Evolutionary conservation across 192 early-diverging fungal species (phyloP).

Genomic region (Cetraspora pellucida): DNA sequence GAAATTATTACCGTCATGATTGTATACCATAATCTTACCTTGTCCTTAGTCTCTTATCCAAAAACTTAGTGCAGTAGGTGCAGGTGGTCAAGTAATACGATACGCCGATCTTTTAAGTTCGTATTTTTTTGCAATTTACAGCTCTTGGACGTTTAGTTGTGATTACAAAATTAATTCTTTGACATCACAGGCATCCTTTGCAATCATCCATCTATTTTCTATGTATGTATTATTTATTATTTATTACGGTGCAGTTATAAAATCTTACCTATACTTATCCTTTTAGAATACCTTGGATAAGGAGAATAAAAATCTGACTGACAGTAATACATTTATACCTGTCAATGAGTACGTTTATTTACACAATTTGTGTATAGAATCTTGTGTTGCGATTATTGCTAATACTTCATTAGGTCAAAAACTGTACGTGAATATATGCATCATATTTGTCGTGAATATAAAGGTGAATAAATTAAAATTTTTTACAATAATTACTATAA

Average conservation of each 20-base stretch:
- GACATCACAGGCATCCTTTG: conserved; percentile 38
- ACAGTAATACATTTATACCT: too few species aligned
- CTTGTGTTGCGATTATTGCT: not conserved
- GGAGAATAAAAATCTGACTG: too few species aligned
- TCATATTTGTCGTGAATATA: not conserved
- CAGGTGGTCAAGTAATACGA: not conserved
- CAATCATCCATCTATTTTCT: conserved; percentile 66
- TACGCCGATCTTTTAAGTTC: conserved; percentile 26
- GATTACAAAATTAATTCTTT: too few species aligned
- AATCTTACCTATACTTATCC: too few species aligned
- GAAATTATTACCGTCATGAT: not conserved
- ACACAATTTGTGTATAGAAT: not conserved
- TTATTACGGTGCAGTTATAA: too few species aligned
- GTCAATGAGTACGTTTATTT: too few species aligned
- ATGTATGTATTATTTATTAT: conserved; percentile 32
- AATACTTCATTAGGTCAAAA: not conserved
- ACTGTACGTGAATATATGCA: not conserved
- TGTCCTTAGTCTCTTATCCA: not conserved
- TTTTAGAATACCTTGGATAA: too few species aligned
- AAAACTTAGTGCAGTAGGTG: conserved; percentile 16
- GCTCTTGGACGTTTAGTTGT: too few species aligned
- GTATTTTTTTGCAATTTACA: conserved; percentile 31
- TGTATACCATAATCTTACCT: not conserved
- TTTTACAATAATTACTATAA: too few species aligned
- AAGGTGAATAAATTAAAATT: not conserved